Base-by-base conservation (phyloP, 305 asterid genomes). In the Fraxinus xanthoxyloides region DNA sequence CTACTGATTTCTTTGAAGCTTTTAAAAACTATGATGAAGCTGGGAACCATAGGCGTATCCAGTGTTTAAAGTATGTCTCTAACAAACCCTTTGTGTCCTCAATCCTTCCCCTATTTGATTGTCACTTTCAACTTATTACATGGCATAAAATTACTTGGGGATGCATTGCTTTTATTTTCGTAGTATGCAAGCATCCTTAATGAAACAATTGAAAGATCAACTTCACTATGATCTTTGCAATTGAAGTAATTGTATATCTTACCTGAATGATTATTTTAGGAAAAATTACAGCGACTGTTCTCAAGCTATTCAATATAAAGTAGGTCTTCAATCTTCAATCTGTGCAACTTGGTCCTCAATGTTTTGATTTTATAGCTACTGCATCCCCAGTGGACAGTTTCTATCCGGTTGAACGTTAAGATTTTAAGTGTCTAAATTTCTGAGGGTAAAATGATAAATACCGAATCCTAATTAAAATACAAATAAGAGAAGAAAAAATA, bases 1-100 rank as follows among this genome's bases (percentile, higher is more conserved):
- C 99, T 72, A 94, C 99, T 7, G 99, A 95, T 87, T 94, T 95
- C 88, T 94, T 95, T 88, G 98, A 95, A 88, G 99, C 99, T 84
- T 95, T 95, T 80, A 95, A 94, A 85, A 94, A 94, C 87, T 94
- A 95, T 82, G 99, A 95, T 85, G 99, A 95, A 91, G 99, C 98
- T 73, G 99, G 99, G 83, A 94, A 92, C 76, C 99, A 94, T 79
- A 88, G 98, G 79, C 98, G 99, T 77, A 94, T 95, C 84, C 98
- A 95, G 80, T 94, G 99, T 85, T 90, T 94, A 65, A 95, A 95
- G 99, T 95, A 93, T 84, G 91, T 59, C 79, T 43, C 56, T 7
- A 59, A 80, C 74, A 67, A 26, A 4, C 21, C 74, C 36, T 21
- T 67, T 13, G 17, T 7, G 31, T 63, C 21, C 61, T 17, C 7